These are phyloP conservation scores for Globisporangium perplexum DNA, from an alignment of 352 stramenopile genomes.

Conservation along the genomic window DNA sequence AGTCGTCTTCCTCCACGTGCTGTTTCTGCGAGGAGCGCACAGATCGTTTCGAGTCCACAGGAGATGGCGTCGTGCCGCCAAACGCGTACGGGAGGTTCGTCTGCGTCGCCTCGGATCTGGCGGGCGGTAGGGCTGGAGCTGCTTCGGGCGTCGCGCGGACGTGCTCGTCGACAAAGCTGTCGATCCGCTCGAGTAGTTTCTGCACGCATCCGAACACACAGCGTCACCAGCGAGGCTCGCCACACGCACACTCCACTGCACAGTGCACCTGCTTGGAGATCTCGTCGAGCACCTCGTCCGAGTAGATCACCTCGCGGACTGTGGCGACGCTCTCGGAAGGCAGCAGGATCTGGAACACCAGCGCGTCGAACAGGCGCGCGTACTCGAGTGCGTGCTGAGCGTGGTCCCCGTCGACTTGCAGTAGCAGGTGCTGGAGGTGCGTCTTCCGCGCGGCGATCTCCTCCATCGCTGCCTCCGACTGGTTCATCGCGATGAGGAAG, in stretches of 20 bases:
- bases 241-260: conserved; percentile 2
- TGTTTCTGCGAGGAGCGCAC: not conserved
- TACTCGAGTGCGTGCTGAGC: conserved; percentile 18
- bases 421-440: not conserved
- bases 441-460: conserved; percentile 20
- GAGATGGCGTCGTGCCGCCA: not conserved
- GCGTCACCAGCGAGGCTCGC: not conserved
- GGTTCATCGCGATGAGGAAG: conserved; percentile 63
- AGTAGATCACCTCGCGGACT: conserved; percentile 27
- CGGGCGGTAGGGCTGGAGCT: not conserved
- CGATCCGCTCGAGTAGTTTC: conserved; percentile 28
- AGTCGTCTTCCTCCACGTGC: conserved; percentile 22
- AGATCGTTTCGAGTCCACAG: not conserved
- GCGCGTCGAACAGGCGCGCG: conserved; percentile 22
- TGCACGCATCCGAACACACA: not conserved
- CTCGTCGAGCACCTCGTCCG: conserved; percentile 36
- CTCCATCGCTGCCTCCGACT: conserved; percentile 20
- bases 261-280: conserved; percentile 29
- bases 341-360: conserved; percentile 44
- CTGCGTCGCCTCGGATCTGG: conserved; percentile 8
- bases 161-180: conserved; percentile 17
- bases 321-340: conserved; percentile 28
- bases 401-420: conserved; percentile 4
- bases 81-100: not conserved
- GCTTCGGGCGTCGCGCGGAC: not conserved